A percentile compares a stretch with the other conserved stretches of the same genome.
Conservation (phyloP, 352 stramenopile genomes). For the Pythium coloratum region DNA sequence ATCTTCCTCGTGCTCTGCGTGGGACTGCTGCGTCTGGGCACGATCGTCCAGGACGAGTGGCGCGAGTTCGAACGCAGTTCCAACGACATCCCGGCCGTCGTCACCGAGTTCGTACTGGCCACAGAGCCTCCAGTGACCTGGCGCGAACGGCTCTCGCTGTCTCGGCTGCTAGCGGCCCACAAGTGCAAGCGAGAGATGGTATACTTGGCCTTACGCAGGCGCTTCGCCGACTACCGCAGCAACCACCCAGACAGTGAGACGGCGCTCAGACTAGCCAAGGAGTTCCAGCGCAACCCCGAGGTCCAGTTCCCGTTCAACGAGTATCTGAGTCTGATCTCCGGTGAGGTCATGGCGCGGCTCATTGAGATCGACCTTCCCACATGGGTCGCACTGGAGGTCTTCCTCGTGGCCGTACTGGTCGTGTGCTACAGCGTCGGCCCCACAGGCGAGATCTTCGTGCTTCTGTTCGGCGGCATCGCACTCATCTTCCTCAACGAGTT, state of each 20-base stretch:
- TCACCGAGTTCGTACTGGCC: conserved; percentile 60
- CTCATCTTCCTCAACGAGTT: conserved; percentile 53
- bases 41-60: conserved; percentile 66
- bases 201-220: conserved; percentile 58
- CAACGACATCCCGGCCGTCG: conserved; percentile 48
- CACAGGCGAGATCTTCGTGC: conserved; percentile 43
- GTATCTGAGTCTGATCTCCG: conserved; percentile 76
- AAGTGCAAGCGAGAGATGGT: conserved; percentile 63
- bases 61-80: conserved; percentile 66
- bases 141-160: conserved; percentile 37
- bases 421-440: conserved; percentile 45
- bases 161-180: conserved; percentile 26
- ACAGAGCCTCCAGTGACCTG: conserved; percentile 47
- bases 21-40: conserved; percentile 59
- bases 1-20: conserved; percentile 77
- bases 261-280: conserved; percentile 45
- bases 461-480: conserved; percentile 39
- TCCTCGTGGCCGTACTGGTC: conserved; percentile 46
- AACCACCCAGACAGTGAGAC: conserved; percentile 59
- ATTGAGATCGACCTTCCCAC: conserved; percentile 75
- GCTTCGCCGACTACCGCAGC: conserved; percentile 70
- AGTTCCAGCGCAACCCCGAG: conserved; percentile 62
- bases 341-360: conserved; percentile 66
- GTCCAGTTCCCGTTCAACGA: conserved; percentile 74
- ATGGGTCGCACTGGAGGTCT: conserved; percentile 49